A percentile compares a stretch with the other conserved stretches of the same genome.
These are phyloP conservation scores for Chrysoporthe austroafricana DNA, from an alignment of 2,329 filamentous ascomycete species.

Conservation along the genomic window DNA sequence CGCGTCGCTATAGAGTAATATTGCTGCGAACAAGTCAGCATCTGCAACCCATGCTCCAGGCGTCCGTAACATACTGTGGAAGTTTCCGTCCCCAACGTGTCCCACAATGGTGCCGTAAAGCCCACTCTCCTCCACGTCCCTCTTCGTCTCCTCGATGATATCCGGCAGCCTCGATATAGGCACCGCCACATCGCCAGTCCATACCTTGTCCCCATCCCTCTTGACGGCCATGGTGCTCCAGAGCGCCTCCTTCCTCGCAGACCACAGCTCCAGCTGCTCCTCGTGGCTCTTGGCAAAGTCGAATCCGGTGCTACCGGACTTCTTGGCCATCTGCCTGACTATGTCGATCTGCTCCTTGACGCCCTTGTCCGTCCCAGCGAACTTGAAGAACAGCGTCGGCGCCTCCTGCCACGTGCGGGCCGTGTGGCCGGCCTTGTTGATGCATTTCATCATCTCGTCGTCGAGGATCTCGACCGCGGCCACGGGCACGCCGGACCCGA, in stretches of 20 bases:
- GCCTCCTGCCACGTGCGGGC: slow-evolving; percentile 69
- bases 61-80: slow-evolving; percentile 52
- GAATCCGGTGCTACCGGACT: slow-evolving; percentile 68
- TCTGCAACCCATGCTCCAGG: background rate
- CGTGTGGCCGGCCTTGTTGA: slow-evolving; percentile 69
- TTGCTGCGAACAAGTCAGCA: slow-evolving; percentile 39
- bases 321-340: slow-evolving; percentile 66
- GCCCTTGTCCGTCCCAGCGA: slow-evolving; percentile 68
- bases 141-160: slow-evolving; percentile 45
- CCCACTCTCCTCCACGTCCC: slow-evolving; percentile 47
- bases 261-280: slow-evolving; percentile 74
- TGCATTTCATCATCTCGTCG: slow-evolving; percentile 81
- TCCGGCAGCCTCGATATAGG: slow-evolving; percentile 62
- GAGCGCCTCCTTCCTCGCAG: slow-evolving; percentile 45
- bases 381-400: slow-evolving; percentile 85
- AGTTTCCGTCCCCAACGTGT: slow-evolving; percentile 79
- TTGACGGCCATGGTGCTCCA: slow-evolving; percentile 64
- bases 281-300: slow-evolving; percentile 73
- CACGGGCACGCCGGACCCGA: slow-evolving; percentile 79
- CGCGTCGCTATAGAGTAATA: slow-evolving; percentile 64
- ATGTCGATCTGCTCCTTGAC: slow-evolving; percentile 80
- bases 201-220: slow-evolving; percentile 57
- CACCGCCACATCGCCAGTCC: slow-evolving; percentile 72
- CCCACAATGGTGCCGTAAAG: slow-evolving; percentile 62
- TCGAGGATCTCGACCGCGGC: slow-evolving; percentile 93